phyloP scores from a whole-genome alignment of 2,329 filamentous ascomycete species.

The Amphichorda felina region DNA sequence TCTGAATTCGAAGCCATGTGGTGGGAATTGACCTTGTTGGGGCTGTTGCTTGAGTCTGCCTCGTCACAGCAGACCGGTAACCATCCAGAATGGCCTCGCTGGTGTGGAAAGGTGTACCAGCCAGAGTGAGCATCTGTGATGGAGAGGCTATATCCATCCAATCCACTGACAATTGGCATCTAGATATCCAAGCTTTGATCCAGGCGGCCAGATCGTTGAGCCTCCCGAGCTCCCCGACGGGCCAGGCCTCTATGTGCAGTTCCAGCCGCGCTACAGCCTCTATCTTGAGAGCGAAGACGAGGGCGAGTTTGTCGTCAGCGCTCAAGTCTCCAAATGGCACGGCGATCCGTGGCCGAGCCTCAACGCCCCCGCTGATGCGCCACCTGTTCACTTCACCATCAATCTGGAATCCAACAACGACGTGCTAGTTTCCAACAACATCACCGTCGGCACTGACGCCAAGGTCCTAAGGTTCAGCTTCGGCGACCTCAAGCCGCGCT shows the following conservation, averaged over 20 bases:
- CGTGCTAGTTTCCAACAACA: conserved; percentile 18
- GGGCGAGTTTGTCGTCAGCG: conserved; percentile 31
- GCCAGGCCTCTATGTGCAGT: conserved; percentile 27
- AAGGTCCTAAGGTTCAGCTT: conserved; percentile 25
- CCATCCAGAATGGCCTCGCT: conserved; percentile 29
- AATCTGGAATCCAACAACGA: conserved; percentile 15
- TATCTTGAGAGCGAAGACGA: conserved; percentile 27
- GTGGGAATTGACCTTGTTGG: no score
- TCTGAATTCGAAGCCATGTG: no score
- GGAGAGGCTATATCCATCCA: no score
- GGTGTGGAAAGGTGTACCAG: conserved; percentile 36
- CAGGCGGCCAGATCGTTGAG: conserved; percentile 27
- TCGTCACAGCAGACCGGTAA: conserved; percentile 22
- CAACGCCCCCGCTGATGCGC: conserved; percentile 7
- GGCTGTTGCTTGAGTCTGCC: neutral
- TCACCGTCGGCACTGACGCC: conserved; percentile 20
- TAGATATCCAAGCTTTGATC: conserved; percentile 28
- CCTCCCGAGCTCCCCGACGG: conserved; percentile 16
- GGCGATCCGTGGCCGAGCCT: conserved; percentile 22
- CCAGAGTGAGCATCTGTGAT: conserved; percentile 25
- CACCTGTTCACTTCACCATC: conserved; percentile 23
- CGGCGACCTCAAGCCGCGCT: conserved; percentile 17
- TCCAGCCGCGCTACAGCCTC: conserved; percentile 32
- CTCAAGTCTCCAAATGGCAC: conserved; percentile 25
- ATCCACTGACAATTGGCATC: neutral